These are phyloP conservation scores for Gynostemma pentaphyllum DNA, from an alignment of 306 rosid genomes.

Conservation along the genomic window DNA sequence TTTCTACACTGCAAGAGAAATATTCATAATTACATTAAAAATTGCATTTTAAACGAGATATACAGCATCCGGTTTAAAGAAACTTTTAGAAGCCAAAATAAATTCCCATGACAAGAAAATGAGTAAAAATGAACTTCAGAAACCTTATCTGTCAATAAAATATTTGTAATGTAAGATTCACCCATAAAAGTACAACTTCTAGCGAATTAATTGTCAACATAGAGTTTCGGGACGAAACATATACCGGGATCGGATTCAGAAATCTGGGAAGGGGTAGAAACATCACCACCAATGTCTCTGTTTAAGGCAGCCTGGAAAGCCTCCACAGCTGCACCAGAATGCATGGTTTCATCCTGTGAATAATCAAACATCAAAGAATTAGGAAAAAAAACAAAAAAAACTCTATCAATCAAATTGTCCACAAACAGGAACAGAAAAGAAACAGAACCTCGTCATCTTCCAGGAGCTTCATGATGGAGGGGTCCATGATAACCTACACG, in stretches of 20 bases:
- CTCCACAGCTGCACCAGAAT: constrained; percentile 78
- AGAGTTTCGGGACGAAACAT: neutral
- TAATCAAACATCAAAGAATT: constrained; percentile 3
- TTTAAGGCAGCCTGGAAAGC: constrained; percentile 81
- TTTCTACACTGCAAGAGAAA: neutral
- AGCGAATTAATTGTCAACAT: neutral
- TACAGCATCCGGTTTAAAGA: neutral
- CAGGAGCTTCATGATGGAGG: constrained; percentile 76
- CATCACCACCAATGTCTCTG: constrained; percentile 70
- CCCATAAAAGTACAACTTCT: neutral
- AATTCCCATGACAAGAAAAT: neutral
- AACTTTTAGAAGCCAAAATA: neutral
- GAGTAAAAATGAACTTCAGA: neutral
- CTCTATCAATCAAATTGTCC: neutral
- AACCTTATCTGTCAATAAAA: neutral
- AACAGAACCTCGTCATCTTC: constrained; percentile 76
- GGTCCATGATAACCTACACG: constrained; percentile 42
- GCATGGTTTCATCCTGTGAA: constrained; percentile 75
- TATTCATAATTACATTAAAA: neutral
- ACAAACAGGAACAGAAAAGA: constrained; percentile 8
- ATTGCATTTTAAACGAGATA: neutral
- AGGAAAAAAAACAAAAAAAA: constrained; percentile 1
- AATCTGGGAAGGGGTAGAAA: constrained; percentile 29
- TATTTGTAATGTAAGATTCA: neutral
- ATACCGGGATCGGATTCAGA: constrained; percentile 49